Base-by-base conservation (phyloP, 345 rosid species). In the Acer campestre region DNA sequence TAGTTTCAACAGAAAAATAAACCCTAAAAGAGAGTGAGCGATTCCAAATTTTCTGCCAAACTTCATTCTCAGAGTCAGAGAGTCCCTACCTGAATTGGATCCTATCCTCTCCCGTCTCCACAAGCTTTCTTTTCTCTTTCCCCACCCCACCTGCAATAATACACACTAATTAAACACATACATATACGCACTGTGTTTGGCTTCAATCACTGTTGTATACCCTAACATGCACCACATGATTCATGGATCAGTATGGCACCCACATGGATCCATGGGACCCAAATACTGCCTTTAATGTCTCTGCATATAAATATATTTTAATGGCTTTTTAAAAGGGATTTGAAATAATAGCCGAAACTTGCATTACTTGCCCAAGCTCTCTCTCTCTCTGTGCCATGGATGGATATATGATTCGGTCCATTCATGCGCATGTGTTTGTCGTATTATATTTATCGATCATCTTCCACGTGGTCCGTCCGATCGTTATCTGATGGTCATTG, bases 1-100 rank as follows among this genome's bases (percentile, higher is more conserved):
- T 31, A 31, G 35, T 31, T 31, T 31, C 35, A 31, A 31, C 35
- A 31, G 35, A 31, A 31, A 31, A 31, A 31, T 31, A 31, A 31
- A 31, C 35, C 35, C 31, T 29, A 29, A 29, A 29, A 29, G 3
- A 31, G n/a, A 56, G 11, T 18, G 9, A 31, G 18, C n/a, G 62
- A n/a, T 22, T 10, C 20, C 46, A 48, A 63, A 40, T 14, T 42
- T 61, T 56, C 64, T 20, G 74, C 70, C 73, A 58, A 75, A 78
- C 76, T 69, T 46, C 49, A 46, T 46, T 46, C 10, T 78, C 76
- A 29, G 18, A 11, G 46, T 31, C 35, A 4, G 46, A 40, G 6
- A 35, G 80, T 74, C 81, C 87, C 83, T 71, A 75, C 82, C 78
- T 71, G 49, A 20, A 83, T 69, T 85, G 82, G 84, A 78, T 78